Conservation (phyloP, 257 asterid genomes). For the Ophiorrhiza pumila region DNA sequence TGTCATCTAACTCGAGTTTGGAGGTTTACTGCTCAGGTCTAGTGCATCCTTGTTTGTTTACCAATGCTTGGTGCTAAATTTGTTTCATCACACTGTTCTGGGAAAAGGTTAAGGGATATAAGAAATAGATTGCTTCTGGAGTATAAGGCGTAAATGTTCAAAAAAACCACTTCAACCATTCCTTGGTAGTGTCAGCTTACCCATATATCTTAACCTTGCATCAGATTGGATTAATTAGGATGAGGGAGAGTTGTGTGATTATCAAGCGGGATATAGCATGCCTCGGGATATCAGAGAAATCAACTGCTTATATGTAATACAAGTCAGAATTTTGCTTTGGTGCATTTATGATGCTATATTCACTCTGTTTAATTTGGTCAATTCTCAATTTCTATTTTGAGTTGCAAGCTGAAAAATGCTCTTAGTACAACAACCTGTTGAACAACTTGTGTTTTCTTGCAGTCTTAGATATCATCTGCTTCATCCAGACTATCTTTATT, state of each 20-base stretch:
- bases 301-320: background rate
- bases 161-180: background rate
- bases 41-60: background rate
- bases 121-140: background rate
- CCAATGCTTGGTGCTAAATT: background rate
- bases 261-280: background rate
- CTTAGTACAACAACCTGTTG: conserved; percentile 3
- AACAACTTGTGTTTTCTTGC: conserved; percentile 27
- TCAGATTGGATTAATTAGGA: background rate
- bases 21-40: background rate
- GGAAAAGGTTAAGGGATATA: background rate
- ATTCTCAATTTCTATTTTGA: background rate
- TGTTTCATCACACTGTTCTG: background rate
- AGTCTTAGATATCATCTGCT: conserved; percentile 95
- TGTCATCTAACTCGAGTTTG: background rate
- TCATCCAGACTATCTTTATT: conserved; percentile 96
- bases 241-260: background rate
- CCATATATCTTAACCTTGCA: background rate
- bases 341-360: background rate
- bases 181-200: background rate
- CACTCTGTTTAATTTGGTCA: background rate
- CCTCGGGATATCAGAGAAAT: background rate
- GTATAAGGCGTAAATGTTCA: background rate
- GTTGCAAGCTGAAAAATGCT: background rate
- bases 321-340: background rate